phyloP scores from a whole-genome alignment of 176 grass and related monocot species.

The Puccinellia tenuiflora region DNA sequence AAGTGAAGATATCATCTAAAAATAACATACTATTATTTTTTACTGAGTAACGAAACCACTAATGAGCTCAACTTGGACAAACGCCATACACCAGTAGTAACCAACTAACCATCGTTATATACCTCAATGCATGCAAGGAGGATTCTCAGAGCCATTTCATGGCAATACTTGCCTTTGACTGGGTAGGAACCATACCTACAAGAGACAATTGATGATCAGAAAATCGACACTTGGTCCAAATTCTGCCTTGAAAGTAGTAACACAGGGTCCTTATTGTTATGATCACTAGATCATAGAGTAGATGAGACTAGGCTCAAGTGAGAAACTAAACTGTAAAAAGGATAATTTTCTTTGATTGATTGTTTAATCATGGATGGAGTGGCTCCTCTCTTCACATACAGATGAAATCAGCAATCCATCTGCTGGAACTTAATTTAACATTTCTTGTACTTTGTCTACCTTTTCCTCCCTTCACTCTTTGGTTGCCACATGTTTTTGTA shows the following conservation, averaged over 20 bases:
- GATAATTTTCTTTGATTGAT: background rate
- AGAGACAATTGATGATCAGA: slow-evolving; percentile 26
- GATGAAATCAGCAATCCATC: background rate
- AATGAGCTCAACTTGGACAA: background rate
- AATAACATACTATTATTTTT: background rate
- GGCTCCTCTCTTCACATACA: background rate
- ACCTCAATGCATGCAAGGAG: slow-evolving; percentile 97
- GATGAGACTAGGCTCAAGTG: background rate
- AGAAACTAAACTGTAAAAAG: background rate
- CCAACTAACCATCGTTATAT: background rate
- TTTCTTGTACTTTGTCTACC: background rate
- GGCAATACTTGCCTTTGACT: slow-evolving; percentile 90
- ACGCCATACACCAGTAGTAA: background rate
- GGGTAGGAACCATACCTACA: slow-evolving; percentile 92
- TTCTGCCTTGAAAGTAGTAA: background rate
- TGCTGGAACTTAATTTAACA: background rate
- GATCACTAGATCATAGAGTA: background rate
- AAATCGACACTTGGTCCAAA: background rate
- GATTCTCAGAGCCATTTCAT: slow-evolving; percentile 98
- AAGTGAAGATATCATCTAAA: background rate
- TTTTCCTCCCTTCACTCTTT: background rate
- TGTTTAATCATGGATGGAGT: background rate
- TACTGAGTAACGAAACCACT: background rate
- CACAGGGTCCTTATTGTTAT: slow-evolving; percentile 32
- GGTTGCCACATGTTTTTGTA: background rate